phyloP scores from a whole-genome alignment of 2,329 filamentous ascomycete species.

The Botryosphaeria agaves region DNA sequence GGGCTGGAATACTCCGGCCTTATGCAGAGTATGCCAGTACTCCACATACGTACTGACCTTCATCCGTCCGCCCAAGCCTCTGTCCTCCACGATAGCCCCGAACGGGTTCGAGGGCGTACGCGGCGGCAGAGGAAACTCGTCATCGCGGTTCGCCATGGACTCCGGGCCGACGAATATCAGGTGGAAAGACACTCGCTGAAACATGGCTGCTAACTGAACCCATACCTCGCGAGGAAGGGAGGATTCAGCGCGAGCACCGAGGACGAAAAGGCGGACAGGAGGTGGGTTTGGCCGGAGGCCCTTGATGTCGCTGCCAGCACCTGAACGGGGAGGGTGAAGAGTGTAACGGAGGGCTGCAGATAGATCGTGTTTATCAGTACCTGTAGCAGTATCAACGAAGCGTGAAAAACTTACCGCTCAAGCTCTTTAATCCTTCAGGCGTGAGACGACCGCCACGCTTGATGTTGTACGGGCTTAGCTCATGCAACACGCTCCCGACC shows the following conservation, averaged over 20 bases:
- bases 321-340: conserved; percentile 69
- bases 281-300: conserved; percentile 72
- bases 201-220: conserved; percentile 86
- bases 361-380: neutral
- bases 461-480: conserved; percentile 82
- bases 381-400: neutral
- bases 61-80: conserved; percentile 69
- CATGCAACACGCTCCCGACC: conserved; percentile 79
- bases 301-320: conserved; percentile 56
- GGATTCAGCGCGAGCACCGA: conserved; percentile 93
- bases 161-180: conserved; percentile 91
- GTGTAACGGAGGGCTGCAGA: conserved; percentile 70
- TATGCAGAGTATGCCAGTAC: conserved; percentile 93
- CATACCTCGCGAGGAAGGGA: conserved; percentile 87
- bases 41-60: conserved; percentile 98
- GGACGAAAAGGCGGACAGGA: conserved; percentile 77
- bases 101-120: conserved; percentile 79
- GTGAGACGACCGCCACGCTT: conserved; percentile 61
- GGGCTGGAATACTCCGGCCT: conserved; percentile 76
- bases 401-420: conserved; percentile 52
- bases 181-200: conserved; percentile 81
- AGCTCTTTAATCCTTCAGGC: conserved; percentile 76
- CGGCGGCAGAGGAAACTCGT: conserved; percentile 78
- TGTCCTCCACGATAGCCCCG: conserved; percentile 84
- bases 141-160: conserved; percentile 84